Base-by-base conservation (phyloP, 129 eudicot species). In the Escallonia rubra region DNA sequence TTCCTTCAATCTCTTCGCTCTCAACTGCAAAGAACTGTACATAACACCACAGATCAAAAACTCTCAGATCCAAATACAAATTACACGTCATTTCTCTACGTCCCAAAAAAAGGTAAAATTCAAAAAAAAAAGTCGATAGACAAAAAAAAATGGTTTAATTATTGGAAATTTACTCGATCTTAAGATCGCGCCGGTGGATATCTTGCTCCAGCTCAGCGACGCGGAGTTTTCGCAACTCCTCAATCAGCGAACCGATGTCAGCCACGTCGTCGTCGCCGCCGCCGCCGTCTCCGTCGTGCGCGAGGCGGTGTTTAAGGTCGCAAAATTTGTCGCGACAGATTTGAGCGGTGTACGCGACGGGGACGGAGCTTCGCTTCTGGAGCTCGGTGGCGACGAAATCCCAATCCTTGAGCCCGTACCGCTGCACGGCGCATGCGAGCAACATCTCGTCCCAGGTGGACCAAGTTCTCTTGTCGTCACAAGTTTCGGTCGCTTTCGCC, bases 371-470 rank as follows among this genome's bases (percentile, higher is more conserved):
- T 50, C 86, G 64, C 3, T 53, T 67, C 74, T 74, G 86, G 7
- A 80, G 78, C 57, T 77, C 86, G 63, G 49, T 59, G 39, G 83
- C 83, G 39, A 86, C 61, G 10, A 81, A 68, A 45, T 74, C 82
- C 92, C 92, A 86, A 61, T 77, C 80, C 45, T 54, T 67, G 23
- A 70, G 53, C 4, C 92, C 92, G 75, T 86, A 80, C 42, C 92
- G 85, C 69, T 79, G 82, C 51, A 86, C 92, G 70, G 92, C 92
- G 68, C 73, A 76, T 55, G 85, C 82, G 39, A 86, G 69, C 72
- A 86, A 78, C 9, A 86, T 84, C 62, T 86, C 92, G 69, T 86
- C 92, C 83, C 84, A 86, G 13, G 85, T 86, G 7, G 78, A 74
- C 92, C 92, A 79, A 10, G 65, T 43, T 2, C 3, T 42, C 43